Base-by-base conservation (phyloP, 2,329 filamentous ascomycete genomes). In the Phaeoacremonium minimum region DNA sequence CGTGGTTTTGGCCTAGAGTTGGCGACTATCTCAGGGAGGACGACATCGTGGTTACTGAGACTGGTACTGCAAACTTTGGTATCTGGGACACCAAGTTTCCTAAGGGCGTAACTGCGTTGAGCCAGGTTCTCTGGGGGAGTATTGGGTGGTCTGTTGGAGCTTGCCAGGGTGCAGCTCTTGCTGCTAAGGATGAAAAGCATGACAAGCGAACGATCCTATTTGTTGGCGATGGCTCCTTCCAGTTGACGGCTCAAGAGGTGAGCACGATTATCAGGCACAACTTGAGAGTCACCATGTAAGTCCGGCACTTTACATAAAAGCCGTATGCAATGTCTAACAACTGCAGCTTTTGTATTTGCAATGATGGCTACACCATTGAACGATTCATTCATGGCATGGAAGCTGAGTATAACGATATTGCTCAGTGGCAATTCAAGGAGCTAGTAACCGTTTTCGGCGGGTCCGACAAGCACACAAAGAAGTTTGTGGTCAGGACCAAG, bases 301-400 rank as follows among this genome's bases (percentile, higher is more conserved):
- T 64, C n/a, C n/a, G n/a, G n/a, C n/a, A n/a, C n/a, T n/a, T n/a
- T n/a, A n/a, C n/a, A n/a, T n/a, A n/a, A n/a, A n/a, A n/a, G n/a
- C n/a, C n/a, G n/a, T n/a, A n/a, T n/a, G n/a, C n/a, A n/a, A n/a
- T 35, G 20, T 33, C 20, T 22, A 4, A 4, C 34, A n/a, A 22
- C 6, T n/a, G n/a, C 37, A 79, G 77, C 44, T 91, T 95, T 57
- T 72, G 93, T 44, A 83, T 95, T 47, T 88, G 85, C 71, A 94
- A 94, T 57, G 79, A 90, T 28, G 89, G 89, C 9, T 95, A 86
- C 64, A 93, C 88, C 8, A 93, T 94, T 56, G 89, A 95, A 64
- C 80, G 89, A 18, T 85, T 79, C 57, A 94, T 95, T 51, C 88
- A 95, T 60, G 87, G 87, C 36, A 84, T 84, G 79, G 69, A 89